A percentile compares a stretch with the other conserved stretches of the same genome.
These are phyloP conservation scores for Cryptococcus maquisensis DNA, from an alignment of 1,284 basidiomycete genomes.

Conservation along the genomic window DNA sequence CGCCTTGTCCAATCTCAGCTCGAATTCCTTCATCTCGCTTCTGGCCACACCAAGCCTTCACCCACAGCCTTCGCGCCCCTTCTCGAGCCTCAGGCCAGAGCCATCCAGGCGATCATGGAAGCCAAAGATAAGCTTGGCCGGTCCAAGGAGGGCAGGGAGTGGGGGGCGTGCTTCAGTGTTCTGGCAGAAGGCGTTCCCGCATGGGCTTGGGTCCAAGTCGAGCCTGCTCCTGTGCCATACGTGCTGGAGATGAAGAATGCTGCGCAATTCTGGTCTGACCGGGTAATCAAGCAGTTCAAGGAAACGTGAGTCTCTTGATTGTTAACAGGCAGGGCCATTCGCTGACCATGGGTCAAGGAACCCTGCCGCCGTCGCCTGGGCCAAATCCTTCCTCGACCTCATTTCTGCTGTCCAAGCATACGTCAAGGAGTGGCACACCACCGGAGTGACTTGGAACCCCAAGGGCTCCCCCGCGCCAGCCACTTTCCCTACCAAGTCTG, in stretches of 20 bases:
- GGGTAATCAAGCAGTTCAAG: conserved; percentile 88
- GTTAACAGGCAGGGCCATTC: neutral
- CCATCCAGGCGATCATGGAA: conserved; percentile 70
- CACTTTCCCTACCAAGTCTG: conserved; percentile 51
- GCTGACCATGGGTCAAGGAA: conserved; percentile 56
- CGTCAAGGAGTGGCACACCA: conserved; percentile 79
- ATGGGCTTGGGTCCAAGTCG: conserved; percentile 89
- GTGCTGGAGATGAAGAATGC: conserved; percentile 84
- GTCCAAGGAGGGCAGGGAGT: conserved; percentile 66
- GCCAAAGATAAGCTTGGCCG: conserved; percentile 73
- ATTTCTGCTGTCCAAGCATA: conserved; percentile 79
- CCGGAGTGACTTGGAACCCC: conserved; percentile 85
- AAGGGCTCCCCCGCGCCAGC: conserved; percentile 65
- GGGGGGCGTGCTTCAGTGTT: conserved; percentile 74
- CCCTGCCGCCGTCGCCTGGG: conserved; percentile 86
- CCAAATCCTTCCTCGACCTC: conserved; percentile 64
- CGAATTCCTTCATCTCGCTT: conserved; percentile 63
- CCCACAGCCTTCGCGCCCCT: conserved; percentile 54
- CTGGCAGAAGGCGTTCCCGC: conserved; percentile 77
- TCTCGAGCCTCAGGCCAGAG: conserved; percentile 66
- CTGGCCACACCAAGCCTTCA: conserved; percentile 70
- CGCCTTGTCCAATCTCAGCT: conserved; percentile 68
- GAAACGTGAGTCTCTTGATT: conserved; percentile 65
- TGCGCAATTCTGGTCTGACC: conserved; percentile 83
- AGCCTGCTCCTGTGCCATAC: conserved; percentile 75